Evolutionary conservation across 768 basidiomycete genomes (phyloP).

Genomic region (Clavaria fumosa): DNA sequence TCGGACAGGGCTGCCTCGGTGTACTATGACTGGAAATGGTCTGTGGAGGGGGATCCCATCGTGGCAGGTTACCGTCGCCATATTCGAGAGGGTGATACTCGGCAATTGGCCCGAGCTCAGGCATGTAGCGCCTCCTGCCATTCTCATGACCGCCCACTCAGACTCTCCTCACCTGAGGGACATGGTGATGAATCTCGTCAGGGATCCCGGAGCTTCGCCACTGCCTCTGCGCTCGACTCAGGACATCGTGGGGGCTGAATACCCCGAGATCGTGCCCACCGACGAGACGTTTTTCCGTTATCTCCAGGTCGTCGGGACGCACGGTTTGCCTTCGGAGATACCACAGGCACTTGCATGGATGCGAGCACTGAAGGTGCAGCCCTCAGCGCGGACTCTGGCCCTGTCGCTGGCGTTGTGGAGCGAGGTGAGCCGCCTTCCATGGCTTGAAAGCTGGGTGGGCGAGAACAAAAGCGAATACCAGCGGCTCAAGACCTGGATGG

Average conservation of each 20-base stretch:
- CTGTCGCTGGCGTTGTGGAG: conserved; percentile 54
- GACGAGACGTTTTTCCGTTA: conserved; percentile 41
- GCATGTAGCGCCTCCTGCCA: conserved; percentile 9
- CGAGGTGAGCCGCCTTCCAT: conserved; percentile 48
- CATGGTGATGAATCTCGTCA: background rate
- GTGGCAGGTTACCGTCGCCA: conserved; percentile 29
- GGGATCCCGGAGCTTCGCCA: background rate
- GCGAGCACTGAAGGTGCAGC: conserved; percentile 37
- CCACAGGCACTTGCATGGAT: conserved; percentile 63
- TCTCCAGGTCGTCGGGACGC: conserved; percentile 42
- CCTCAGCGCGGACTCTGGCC: conserved; percentile 40
- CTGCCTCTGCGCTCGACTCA: background rate
- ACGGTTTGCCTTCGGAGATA: conserved; percentile 38
- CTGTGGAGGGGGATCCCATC: conserved; percentile 33
- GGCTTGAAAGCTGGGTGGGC: conserved; percentile 34
- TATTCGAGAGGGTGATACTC: conserved; percentile 43
- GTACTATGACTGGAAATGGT: no score
- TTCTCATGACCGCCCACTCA: conserved; percentile 4
- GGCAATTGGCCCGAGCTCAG: conserved; percentile 25
- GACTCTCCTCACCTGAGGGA: conserved; percentile 1
- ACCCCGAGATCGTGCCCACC: conserved; percentile 26
- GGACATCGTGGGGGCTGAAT: conserved; percentile 5
- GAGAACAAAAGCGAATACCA: conserved; percentile 28
- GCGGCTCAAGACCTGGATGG: conserved; percentile 35
- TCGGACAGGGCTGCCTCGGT: conserved; percentile 16